phyloP scores from a whole-genome alignment of 1,284 basidiomycete species.

The Fomitopsis betulina region DNA sequence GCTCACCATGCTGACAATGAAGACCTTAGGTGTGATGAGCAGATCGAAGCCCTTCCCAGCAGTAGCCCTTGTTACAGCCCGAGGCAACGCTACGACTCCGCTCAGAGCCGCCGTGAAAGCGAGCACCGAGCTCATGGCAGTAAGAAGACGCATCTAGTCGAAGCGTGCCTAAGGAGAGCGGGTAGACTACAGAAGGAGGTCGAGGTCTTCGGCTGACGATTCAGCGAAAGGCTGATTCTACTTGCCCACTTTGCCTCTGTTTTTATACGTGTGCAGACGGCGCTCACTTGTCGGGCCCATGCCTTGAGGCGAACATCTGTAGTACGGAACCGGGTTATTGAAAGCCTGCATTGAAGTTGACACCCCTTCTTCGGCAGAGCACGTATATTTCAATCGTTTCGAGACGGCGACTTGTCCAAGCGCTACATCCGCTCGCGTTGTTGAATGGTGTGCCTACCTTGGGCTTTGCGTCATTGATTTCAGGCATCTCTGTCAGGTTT shows the following conservation, averaged over 20 bases:
- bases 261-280: background rate
- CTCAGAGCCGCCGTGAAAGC: background rate
- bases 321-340: too few species aligned
- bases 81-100: background rate
- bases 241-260: background rate
- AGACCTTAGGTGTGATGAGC: constrained; percentile 10
- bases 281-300: background rate
- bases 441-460: too few species aligned
- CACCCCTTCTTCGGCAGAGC: too few species aligned
- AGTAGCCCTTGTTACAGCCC: background rate
- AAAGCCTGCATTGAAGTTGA: too few species aligned
- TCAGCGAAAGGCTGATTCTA: background rate
- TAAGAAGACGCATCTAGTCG: background rate
- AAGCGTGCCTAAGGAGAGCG: background rate
- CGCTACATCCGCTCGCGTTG: too few species aligned
- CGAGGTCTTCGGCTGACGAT: background rate
- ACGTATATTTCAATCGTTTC: too few species aligned
- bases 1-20: constrained; percentile 16
- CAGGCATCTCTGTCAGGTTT: too few species aligned
- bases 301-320: background rate
- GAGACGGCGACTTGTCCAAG: too few species aligned
- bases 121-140: background rate
- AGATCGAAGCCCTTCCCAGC: background rate
- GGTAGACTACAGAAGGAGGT: background rate
- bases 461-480: too few species aligned